Percentiles rank a stretch among this genome's conserved stretches.
Conservation (phyloP, 2,329 filamentous ascomycete genomes). For the Aspergillus alliaceus region DNA sequence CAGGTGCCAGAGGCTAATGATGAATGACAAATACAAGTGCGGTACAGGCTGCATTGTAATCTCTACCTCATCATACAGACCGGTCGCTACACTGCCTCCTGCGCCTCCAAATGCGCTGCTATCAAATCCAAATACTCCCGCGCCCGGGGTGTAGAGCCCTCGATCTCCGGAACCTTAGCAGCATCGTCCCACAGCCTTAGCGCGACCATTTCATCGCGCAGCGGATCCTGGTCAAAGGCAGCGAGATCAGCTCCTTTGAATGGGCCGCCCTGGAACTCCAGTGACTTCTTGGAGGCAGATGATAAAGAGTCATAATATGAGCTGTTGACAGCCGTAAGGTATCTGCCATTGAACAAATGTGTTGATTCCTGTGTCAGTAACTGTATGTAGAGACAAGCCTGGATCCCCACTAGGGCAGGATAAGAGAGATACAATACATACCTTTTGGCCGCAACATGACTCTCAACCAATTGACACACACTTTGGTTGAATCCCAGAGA, state of each 20-base stretch:
- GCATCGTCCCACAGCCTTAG: slow-evolving; percentile 40
- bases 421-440: slow-evolving; percentile 8
- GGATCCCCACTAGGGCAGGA: not conserved
- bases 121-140: slow-evolving; percentile 28
- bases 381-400: too few relatives aligned
- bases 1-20: too few relatives aligned
- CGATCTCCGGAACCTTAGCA: slow-evolving; percentile 33
- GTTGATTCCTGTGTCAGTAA: too few relatives aligned
- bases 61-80: too few relatives aligned
- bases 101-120: slow-evolving; percentile 21
- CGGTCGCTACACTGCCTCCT: not conserved
- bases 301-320: slow-evolving; percentile 37
- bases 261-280: slow-evolving; percentile 41
- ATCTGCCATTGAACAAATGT: slow-evolving; percentile 24
- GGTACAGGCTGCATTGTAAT: too few relatives aligned
- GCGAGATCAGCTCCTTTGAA: slow-evolving; percentile 32
- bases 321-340: slow-evolving; percentile 36
- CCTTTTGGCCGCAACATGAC: slow-evolving; percentile 42
- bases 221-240: slow-evolving; percentile 31
- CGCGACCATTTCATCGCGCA: slow-evolving; percentile 36
- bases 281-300: slow-evolving; percentile 37
- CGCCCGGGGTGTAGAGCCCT: slow-evolving; percentile 28
- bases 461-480: slow-evolving; percentile 38
- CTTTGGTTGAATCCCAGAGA: slow-evolving; percentile 36
- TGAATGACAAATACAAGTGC: too few relatives aligned